phyloP scores from a whole-genome alignment of 2,329 filamentous ascomycete genomes.

The Colletotrichum graminicola region DNA sequence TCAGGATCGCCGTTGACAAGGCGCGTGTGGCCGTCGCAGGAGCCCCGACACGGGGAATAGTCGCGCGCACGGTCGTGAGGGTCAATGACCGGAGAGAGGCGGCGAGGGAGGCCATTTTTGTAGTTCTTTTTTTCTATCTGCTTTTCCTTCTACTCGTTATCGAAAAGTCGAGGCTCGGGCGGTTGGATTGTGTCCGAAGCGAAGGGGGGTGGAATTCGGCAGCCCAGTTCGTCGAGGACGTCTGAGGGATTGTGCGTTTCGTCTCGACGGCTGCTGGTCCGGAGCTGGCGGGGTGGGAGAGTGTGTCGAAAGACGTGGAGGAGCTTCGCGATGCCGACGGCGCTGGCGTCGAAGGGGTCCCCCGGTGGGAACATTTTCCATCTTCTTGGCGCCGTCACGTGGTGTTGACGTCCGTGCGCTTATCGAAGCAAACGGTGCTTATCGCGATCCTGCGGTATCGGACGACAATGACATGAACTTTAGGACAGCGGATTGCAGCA shows the following conservation, averaged over 20 bases:
- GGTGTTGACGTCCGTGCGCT: not conserved
- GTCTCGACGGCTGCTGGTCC: not conserved
- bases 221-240: not conserved
- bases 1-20: slow-evolving; percentile 39
- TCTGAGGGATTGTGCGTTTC: not conserved
- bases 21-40: slow-evolving; percentile 21
- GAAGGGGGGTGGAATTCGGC: not conserved
- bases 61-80: slow-evolving; percentile 39
- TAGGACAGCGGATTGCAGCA: not conserved
- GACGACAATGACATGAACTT: not conserved
- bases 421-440: not conserved
- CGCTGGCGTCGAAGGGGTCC: slow-evolving; percentile 12
- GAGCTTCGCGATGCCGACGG: slow-evolving; percentile 8
- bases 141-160: not conserved
- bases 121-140: not conserved
- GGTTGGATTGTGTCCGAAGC: not conserved
- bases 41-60: slow-evolving; percentile 14
- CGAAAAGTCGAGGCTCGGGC: not conserved
- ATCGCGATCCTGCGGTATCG: slow-evolving; percentile 15
- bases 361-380: slow-evolving; percentile 22
- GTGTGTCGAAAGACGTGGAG: slow-evolving; percentile 5
- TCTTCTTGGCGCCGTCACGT: slow-evolving; percentile 16
- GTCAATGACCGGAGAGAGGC: slow-evolving; percentile 44
- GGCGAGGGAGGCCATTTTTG: slow-evolving; percentile 42
- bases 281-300: not conserved